These are phyloP conservation scores for Podospora tetraspora DNA, from an alignment of 495 filamentous ascomycete genomes.

Conservation along the genomic window DNA sequence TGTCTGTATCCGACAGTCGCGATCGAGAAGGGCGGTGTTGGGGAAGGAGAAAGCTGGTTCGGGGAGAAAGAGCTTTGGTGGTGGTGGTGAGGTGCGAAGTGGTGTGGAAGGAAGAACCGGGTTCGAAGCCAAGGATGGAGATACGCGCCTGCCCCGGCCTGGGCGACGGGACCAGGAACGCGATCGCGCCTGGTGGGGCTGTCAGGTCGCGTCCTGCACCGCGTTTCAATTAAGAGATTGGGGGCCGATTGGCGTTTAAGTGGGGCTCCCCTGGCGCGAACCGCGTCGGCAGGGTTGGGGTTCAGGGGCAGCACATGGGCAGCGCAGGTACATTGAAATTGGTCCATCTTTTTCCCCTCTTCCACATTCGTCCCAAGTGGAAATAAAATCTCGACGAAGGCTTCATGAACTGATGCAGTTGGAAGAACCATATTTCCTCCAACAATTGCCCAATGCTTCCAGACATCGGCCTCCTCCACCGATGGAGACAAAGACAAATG, in stretches of 20 bases:
- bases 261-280: background rate
- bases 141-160: conserved; percentile 8
- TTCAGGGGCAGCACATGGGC: background rate
- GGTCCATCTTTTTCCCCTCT: background rate
- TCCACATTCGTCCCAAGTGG: background rate
- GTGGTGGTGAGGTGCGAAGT: background rate
- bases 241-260: background rate
- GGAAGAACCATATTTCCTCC: background rate
- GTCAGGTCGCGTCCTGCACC: conserved; percentile 11
- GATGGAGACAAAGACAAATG: background rate
- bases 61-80: conserved; percentile 4
- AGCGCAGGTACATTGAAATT: background rate
- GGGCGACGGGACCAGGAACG: conserved; percentile 14
- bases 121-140: conserved; percentile 7
- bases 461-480: background rate
- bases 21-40: conserved; percentile 9
- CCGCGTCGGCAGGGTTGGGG: background rate
- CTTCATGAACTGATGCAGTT: background rate
- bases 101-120: conserved; percentile 12
- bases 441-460: background rate
- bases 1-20: conserved; percentile 17
- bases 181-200: conserved; percentile 24
- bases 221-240: conserved; percentile 26
- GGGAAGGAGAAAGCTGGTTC: conserved; percentile 22
- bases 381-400: background rate